These are phyloP conservation scores for Solanum rostratum DNA, from an alignment of 257 asterid species.

Conservation along the genomic window DNA sequence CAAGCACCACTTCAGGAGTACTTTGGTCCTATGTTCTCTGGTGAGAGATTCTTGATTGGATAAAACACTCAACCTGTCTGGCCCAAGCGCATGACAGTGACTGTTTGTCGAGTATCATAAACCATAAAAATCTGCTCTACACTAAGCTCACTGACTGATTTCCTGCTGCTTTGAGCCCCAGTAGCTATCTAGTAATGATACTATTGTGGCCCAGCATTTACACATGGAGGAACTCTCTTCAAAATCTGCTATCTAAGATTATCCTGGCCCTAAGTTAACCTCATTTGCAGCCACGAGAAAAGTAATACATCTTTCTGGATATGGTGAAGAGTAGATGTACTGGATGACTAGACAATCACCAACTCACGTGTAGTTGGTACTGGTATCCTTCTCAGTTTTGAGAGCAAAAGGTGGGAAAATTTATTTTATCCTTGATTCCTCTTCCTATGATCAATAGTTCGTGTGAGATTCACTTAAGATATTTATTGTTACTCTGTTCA, in stretches of 20 bases:
- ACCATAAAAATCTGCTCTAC: not conserved
- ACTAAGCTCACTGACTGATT: not conserved
- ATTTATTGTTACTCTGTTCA: not conserved
- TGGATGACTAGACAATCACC: not conserved
- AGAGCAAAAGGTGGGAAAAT: not conserved
- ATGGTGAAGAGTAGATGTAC: not conserved
- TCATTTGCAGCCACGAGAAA: not conserved
- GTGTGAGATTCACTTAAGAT: not conserved
- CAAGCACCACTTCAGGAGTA: not conserved
- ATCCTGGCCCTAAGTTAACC: not conserved
- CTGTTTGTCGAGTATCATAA: not conserved
- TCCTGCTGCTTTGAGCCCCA: not conserved
- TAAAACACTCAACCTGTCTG: not conserved
- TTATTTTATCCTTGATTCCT: not conserved
- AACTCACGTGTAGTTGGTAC: not conserved
- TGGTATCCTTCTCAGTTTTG: not conserved
- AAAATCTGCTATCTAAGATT: not conserved
- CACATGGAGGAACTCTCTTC: not conserved
- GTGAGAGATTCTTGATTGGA: not conserved
- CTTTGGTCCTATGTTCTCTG: not conserved
- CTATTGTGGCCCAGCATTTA: not conserved
- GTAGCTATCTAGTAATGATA: not conserved
- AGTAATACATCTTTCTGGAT: not conserved
- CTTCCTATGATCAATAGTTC: not conserved
- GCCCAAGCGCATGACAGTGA: not conserved